Evolutionary conservation across 1,139 yeast genomes (phyloP), one percentile per base, ranked within the genome.

Genomic region (Keqinozyma sinolaborantium): DNA sequence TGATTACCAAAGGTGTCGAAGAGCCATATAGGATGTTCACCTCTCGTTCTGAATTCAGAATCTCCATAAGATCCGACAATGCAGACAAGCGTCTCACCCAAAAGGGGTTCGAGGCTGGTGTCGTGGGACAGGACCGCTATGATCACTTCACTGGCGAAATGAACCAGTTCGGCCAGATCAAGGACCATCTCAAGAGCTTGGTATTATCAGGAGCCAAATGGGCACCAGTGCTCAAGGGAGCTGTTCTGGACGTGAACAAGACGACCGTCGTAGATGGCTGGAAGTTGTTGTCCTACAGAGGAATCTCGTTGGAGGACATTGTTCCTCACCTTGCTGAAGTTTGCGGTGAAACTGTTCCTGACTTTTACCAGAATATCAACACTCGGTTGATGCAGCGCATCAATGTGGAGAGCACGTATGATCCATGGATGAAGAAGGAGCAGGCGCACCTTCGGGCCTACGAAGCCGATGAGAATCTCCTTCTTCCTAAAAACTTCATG

Each of bases 21-120:
- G 99, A 94, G 53, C 99, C 99, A 1, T 94, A 94, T 54, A 70
- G 99, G 41, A 94, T 94, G 98, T 94, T 94, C 51, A 94, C 98
- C 0, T 87, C 97, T 2, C 72, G 99, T 33, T 85, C 95, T 0
- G 99, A 94, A 53, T 94, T 87, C 55, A 70, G 98, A 49, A 77
- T 94, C 26, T 81, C 90, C 18, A 83, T 88, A 6, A 70, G 99
- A 36, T 80, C 96, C 1, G 98, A 94, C 55, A 94, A 92, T 60
- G 98, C 99, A 0, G 97, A 94, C 50, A 55, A 71, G 35, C 65
- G 99, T 38, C 61, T 94, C 33, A 90, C 97, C 0, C 77, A 70
- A 35, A 57, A 65, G 39, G 98, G 95, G 1, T 64, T 73, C 31
- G 48, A 64, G 1, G 56, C 72, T 0, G 97, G 97, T 0, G 82